Evolutionary conservation across 495 filamentous ascomycete genomes (phyloP).

Genomic region (Podospora bellae-mahoneyi): DNA sequence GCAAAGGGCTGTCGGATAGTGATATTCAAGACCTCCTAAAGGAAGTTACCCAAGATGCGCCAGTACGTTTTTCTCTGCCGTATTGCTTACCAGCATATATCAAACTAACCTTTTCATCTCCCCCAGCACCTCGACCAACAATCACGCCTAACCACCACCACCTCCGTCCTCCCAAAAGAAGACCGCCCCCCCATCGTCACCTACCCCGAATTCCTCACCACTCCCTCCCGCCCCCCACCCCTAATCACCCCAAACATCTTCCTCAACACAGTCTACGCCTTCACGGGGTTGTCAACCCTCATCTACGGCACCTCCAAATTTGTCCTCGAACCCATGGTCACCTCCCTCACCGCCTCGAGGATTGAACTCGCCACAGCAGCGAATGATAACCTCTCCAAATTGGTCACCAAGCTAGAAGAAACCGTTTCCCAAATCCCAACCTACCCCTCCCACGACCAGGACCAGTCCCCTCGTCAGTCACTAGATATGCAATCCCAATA

Average conservation of each 20-base stretch:
- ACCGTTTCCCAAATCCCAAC: constrained; percentile 59
- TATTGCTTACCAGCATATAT: not conserved
- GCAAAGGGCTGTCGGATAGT: constrained; percentile 66
- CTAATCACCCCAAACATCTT: constrained; percentile 73
- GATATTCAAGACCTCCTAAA: constrained; percentile 68
- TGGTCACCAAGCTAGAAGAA: constrained; percentile 71
- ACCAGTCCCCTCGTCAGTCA: constrained; percentile 15
- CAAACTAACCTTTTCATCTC: not conserved
- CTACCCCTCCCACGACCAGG: constrained; percentile 13
- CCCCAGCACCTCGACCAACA: constrained; percentile 25
- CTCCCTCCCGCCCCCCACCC: constrained; percentile 58
- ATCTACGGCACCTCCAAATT: constrained; percentile 81
- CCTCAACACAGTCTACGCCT: constrained; percentile 73
- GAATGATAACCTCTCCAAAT: constrained; percentile 56
- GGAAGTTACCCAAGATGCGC: constrained; percentile 31
- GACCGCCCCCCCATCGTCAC: constrained; percentile 87
- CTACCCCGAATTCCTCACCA: constrained; percentile 89
- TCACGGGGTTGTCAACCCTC: constrained; percentile 63
- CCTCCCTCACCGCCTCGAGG: constrained; percentile 70
- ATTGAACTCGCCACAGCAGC: constrained; percentile 71
- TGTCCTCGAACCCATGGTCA: constrained; percentile 78
- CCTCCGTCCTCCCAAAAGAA: constrained; percentile 28
- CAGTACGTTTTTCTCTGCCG: constrained; percentile 19
- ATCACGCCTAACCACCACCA: constrained; percentile 15
- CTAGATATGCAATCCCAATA: constrained; percentile 42